phyloP scores from a whole-genome alignment of 2,329 filamentous ascomycete genomes.

The Fusarium subtropicale region DNA sequence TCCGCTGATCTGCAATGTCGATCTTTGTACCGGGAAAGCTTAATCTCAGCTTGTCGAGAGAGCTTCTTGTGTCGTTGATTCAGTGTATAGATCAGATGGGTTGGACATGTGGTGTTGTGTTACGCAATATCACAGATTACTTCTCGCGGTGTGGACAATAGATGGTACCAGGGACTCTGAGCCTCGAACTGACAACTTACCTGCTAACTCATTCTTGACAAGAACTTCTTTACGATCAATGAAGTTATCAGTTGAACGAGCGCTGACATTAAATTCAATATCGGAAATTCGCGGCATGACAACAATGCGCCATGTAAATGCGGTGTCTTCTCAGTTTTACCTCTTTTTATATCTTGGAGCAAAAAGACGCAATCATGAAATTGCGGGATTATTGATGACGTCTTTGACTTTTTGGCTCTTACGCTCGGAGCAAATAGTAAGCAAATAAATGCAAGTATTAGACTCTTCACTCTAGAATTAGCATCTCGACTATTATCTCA shows the following conservation, averaged over 20 bases:
- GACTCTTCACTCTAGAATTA: not conserved
- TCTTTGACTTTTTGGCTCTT: not conserved
- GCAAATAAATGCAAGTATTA: not conserved
- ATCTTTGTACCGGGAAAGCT: not conserved
- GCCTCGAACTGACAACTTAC: not conserved
- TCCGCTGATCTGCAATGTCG: not conserved
- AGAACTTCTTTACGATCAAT: not conserved
- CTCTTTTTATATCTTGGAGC: too few relatives aligned
- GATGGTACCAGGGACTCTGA: too few relatives aligned
- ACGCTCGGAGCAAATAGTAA: not conserved
- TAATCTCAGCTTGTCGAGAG: not conserved
- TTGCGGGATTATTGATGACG: too few relatives aligned
- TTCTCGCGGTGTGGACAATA: not conserved
- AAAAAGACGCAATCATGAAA: too few relatives aligned
- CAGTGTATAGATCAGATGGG: rapidly evolving
- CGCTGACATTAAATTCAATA: constrained; percentile 1
- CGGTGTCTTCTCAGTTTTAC: too few relatives aligned
- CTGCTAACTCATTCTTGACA: not conserved
- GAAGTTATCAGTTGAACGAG: not conserved
- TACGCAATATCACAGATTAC: not conserved
- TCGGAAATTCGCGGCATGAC: not conserved
- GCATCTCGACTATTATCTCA: not conserved
- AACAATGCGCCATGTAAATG: too few relatives aligned
- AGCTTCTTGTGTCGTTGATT: not conserved
- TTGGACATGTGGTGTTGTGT: not conserved